Evolutionary conservation across 805 yeast genomes (phyloP), one percentile per base, ranked within the genome.

Genomic region (Grigorovia transvaalensis): DNA sequence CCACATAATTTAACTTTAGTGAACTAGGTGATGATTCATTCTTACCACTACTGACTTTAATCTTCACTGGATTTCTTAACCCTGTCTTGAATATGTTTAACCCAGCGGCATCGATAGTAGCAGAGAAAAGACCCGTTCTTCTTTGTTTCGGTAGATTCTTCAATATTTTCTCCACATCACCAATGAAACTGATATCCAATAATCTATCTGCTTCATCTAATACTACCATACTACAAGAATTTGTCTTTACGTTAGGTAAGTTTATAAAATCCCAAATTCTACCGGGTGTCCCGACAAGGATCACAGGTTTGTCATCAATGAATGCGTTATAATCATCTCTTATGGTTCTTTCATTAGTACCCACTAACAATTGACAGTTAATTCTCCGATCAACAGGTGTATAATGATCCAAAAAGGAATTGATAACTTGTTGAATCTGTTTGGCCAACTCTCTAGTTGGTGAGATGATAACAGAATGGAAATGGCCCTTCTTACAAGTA

Each of bases 161-260:
- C 43, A 91, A 71, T 30, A 91, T 87, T 33, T 75, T 71, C 45
- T 82, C 79, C 45, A 87, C 80, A 45, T 88, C 89, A 44, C 72
- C 73, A 29, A 78, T 79, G 63, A 89, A 88, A 43, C 89, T 85
- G 29, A 81, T 66, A 63, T 90, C 98, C 38, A 91, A 72, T 40
- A 91, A 73, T 58, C 88, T 79, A 62, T 93, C 99, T 7, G 98
- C 98, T 69, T 93, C 98, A 66, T 93, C 99, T 44, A 93, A 66
- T 4, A 93, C 82, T 12, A 87, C 75, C 42, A 85, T 77, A 57
- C 88, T 95, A 49, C 89, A 75, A 3, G 84, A 74, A 4, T 71
- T 69, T 0, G 88, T 76, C 56, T 78, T 79, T 3, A 89, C 84
- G 15, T 75, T 69, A 8, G 85, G 76, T 8, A 63, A 57, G 11